Conservation (phyloP, 2,329 filamentous ascomycete genomes). For the Trichoderma brevicompactum region DNA sequence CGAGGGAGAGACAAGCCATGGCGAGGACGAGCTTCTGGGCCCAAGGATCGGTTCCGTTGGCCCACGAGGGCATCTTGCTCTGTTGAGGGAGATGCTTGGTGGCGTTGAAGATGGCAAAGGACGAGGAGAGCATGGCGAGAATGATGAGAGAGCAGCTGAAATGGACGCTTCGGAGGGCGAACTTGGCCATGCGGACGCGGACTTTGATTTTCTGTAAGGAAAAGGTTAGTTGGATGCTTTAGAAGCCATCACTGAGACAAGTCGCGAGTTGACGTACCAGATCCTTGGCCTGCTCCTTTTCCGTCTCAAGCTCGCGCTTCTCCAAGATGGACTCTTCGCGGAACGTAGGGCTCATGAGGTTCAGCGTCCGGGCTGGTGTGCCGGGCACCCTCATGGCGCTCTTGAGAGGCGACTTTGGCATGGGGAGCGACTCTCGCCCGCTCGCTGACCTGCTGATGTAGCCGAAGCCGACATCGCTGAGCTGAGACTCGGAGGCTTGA, state of each 20-base stretch:
- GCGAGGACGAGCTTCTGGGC: slow-evolving; percentile 82
- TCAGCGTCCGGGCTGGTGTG: slow-evolving; percentile 74
- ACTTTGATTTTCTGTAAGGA: slow-evolving; percentile 80
- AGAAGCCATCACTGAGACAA: no score
- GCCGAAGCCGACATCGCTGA: slow-evolving; percentile 89
- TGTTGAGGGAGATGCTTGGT: slow-evolving; percentile 75
- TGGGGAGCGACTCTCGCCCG: slow-evolving; percentile 60
- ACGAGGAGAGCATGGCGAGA: slow-evolving; percentile 84
- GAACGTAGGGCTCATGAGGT: slow-evolving; percentile 90
- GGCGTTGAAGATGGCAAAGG: slow-evolving; percentile 89
- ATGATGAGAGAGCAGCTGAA: slow-evolving; percentile 97
- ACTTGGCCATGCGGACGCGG: slow-evolving; percentile 88
- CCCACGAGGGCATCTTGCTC: slow-evolving; percentile 86
- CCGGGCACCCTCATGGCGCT: slow-evolving; percentile 89
- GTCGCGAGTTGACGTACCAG: slow-evolving; percentile 65
- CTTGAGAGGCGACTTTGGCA: slow-evolving; percentile 80
- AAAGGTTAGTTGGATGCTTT: neutral
- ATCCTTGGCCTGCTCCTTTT: slow-evolving; percentile 85
- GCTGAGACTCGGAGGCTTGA: slow-evolving; percentile 65
- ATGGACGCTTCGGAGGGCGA: slow-evolving; percentile 92
- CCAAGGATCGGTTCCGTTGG: slow-evolving; percentile 73
- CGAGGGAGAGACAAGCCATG: slow-evolving; percentile 79
- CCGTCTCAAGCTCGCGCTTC: slow-evolving; percentile 78
- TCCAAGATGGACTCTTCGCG: slow-evolving; percentile 84
- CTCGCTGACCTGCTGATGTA: slow-evolving; percentile 71